These are phyloP conservation scores for Ceratobasidium sp. DNA, from an alignment of 1,284 basidiomycete genomes.

Conservation along the genomic window DNA sequence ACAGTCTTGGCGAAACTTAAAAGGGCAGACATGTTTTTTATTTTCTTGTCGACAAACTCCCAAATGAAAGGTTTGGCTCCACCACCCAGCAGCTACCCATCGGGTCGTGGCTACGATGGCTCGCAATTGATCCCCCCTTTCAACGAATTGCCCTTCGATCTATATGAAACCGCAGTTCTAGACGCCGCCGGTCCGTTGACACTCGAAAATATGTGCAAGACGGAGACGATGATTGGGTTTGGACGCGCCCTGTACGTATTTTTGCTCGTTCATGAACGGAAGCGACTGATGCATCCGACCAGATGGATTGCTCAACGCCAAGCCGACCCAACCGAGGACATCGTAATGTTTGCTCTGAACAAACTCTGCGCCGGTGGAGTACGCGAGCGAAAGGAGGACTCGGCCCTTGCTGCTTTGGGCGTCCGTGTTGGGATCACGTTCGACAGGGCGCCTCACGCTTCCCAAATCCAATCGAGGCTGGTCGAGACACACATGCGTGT, in stretches of 20 bases:
- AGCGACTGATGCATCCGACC: background rate
- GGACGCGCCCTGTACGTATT: background rate
- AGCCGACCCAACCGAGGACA: background rate
- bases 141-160: slow-evolving; percentile 13
- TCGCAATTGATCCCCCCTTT: background rate
- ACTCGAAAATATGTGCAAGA: slow-evolving; percentile 7
- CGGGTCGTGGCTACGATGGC: background rate
- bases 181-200: background rate
- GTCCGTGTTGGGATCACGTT: slow-evolving; percentile 12
- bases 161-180: background rate
- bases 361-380: background rate
- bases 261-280: background rate
- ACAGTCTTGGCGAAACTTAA: background rate
- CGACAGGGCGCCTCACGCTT: background rate
- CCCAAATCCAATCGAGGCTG: background rate
- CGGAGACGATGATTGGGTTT: background rate
- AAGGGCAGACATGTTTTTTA: background rate
- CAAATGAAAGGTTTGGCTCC: slow-evolving; percentile 3
- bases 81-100: background rate
- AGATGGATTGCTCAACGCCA: background rate
- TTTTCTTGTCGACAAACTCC: slow-evolving; percentile 18
- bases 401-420: slow-evolving; percentile 1
- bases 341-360: background rate
- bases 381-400: background rate
- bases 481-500: slow-evolving; percentile 45